Percentiles rank a stretch among this genome's conserved stretches.
Evolutionary conservation across 2,329 filamentous ascomycete genomes (phyloP).

Genomic region (Furcasterigmium sp.): DNA sequence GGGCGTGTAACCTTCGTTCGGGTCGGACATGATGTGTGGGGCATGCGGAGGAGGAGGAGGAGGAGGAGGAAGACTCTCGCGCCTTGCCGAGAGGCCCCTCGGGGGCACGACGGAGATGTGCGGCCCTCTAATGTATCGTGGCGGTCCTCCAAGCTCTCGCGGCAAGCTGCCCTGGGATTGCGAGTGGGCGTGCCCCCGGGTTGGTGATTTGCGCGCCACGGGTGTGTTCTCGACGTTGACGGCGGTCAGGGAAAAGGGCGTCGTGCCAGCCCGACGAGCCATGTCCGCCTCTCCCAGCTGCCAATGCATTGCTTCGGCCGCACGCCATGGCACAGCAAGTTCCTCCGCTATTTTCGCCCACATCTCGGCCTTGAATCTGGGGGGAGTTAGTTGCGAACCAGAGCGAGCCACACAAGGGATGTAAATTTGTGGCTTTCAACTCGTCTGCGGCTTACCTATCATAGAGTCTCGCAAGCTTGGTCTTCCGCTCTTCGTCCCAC

Average conservation of each 20-base stretch:
- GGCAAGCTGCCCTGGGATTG: constrained; percentile 41
- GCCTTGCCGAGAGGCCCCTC: constrained; percentile 31
- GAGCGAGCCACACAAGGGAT: too few species aligned
- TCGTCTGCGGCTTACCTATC: constrained; percentile 65
- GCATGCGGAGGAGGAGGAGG: constrained; percentile 19
- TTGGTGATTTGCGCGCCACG: constrained; percentile 10
- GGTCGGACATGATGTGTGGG: constrained; percentile 22
- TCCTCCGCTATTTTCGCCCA: constrained; percentile 95
- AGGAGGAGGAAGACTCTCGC: constrained; percentile 31
- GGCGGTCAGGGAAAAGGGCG: constrained; percentile 67
- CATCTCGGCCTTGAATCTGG: constrained; percentile 94
- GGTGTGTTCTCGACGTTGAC: constrained; percentile 36
- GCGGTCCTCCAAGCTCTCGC: constrained; percentile 19
- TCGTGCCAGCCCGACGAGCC: constrained; percentile 84
- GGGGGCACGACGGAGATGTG: constrained; percentile 14
- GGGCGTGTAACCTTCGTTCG: constrained; percentile 24
- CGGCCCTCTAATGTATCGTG: constrained; percentile 26
- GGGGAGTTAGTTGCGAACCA: background rate
- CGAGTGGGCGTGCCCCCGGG: constrained; percentile 29
- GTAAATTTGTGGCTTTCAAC: too few species aligned
- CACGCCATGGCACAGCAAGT: constrained; percentile 91
- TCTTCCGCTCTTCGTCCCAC: constrained; percentile 97
- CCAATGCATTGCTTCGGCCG: constrained; percentile 98
- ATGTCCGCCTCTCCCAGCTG: constrained; percentile 90
- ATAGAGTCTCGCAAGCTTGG: constrained; percentile 90